Conservation (phyloP, 768 basidiomycete species). For the Termitomyces sp. region DNA sequence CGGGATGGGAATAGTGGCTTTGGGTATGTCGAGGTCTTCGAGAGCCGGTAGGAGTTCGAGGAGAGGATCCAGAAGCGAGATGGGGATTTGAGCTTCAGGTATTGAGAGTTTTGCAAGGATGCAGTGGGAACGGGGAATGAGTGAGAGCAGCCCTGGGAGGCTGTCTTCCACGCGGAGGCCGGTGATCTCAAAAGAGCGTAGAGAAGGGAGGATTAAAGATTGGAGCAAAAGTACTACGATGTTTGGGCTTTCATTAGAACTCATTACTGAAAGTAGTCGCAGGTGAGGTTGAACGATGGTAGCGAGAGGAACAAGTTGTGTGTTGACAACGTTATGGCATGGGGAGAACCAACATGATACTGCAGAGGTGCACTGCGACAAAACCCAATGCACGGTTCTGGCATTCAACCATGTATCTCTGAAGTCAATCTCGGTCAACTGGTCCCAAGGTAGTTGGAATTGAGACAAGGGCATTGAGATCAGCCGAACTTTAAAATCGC, state of each 20-base stretch:
- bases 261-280: not conserved
- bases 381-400: not conserved
- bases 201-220: not conserved
- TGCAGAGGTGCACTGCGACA: not conserved
- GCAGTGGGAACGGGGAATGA: slow-evolving; percentile 2
- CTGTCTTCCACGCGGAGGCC: not conserved
- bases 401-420: not conserved
- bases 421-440: not conserved
- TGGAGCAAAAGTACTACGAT: not conserved
- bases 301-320: not conserved
- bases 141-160: not conserved
- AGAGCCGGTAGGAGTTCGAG: not conserved
- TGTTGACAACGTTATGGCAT: not conserved
- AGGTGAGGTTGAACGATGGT: not conserved
- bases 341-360: not conserved
- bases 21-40: not conserved
- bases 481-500: not conserved
- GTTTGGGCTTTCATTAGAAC: not conserved
- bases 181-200: not conserved
- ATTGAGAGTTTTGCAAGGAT: not conserved
- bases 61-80: not conserved
- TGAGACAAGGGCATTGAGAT: not conserved
- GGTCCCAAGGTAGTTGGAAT: not conserved
- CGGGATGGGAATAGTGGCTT: not conserved
- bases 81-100: not conserved